Evolutionary conservation across 2,329 filamentous ascomycete species (phyloP), one percentile per base, ranked within the genome.

Genomic region (Fulvia fulva): DNA sequence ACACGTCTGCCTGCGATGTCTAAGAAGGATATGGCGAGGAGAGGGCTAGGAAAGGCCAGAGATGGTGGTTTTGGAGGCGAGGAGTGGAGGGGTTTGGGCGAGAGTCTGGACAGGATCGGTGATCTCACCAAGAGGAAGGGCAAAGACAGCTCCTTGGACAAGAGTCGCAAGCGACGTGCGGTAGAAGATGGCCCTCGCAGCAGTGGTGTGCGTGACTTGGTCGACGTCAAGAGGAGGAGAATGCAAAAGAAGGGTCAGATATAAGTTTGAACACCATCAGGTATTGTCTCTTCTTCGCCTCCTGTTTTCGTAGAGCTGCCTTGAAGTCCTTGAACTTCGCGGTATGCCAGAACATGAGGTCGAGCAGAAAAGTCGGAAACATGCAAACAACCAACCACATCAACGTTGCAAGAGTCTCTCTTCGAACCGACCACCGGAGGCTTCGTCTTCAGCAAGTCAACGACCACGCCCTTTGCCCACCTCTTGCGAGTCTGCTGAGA

Each of bases 101-200:
- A 92, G 71, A 91, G 91, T 7, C 84, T 92, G 53, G 90, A 96
- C 75, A 83, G 93, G 46, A 96, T 97, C 74, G 88, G 91, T 67
- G 82, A 87, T 62, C 78, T 96, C 69, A 97, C 92, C 6, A 85
- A 85, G 74, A 83, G 84, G 70, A 90, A 86, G 73, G 78, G 80
- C 51, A 77, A 81, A 56, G 77, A 80, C 23, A 80, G 82, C 30
- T 83, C 83, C 65, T 74, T 92, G 65, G 92, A 96, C 70, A 92
- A 88, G 81, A 95, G 91, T 73, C 83, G 92, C 63, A 97, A 97
- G 81, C 83, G 92, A 65, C 83, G 91, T 65, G 79, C 83, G 25
- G 77, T 78, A 22, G 88, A 92, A 21, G 91, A 95, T 74, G 86
- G 89, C 0, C 86, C 84, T 26, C 87, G 84, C 71, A 87, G 80